phyloP scores from a whole-genome alignment of 2,329 filamentous ascomycete species.

The Fusarium mexicanum region DNA sequence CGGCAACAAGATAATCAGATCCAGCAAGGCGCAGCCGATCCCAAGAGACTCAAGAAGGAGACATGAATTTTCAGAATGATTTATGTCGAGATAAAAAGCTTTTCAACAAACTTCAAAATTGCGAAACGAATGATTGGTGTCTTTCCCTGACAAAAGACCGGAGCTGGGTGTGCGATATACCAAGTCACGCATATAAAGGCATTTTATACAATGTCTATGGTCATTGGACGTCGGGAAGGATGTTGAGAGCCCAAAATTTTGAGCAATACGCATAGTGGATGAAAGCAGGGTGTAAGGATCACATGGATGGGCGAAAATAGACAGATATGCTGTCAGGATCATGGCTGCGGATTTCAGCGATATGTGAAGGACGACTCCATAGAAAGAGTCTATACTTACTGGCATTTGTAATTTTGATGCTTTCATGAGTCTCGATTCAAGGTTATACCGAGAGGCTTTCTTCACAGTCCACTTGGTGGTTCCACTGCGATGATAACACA shows the following conservation, averaged over 20 bases:
- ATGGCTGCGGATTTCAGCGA: background rate
- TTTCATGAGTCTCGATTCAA: background rate
- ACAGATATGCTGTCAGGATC: background rate
- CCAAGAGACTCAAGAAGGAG: background rate
- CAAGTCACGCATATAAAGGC: background rate
- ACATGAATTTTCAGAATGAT: background rate
- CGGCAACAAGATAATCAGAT: background rate
- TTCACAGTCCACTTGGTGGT: background rate
- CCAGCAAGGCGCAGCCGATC: background rate
- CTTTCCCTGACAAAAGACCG: background rate
- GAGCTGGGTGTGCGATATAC: background rate
- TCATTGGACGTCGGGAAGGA: background rate
- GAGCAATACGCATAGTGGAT: background rate
- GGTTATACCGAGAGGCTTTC: background rate
- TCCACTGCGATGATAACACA: background rate
- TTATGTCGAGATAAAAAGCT: background rate
- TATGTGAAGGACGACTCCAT: background rate
- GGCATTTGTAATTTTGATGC: background rate
- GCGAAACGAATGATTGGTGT: background rate
- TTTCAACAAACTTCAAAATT: background rate
- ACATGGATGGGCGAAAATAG: background rate
- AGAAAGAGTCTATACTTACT: background rate
- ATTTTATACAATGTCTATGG: background rate
- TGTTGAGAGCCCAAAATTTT: background rate
- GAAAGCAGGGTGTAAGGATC: background rate